phyloP scores from a whole-genome alignment of 306 rosid genomes.

The Astragalus glycyphyllos region DNA sequence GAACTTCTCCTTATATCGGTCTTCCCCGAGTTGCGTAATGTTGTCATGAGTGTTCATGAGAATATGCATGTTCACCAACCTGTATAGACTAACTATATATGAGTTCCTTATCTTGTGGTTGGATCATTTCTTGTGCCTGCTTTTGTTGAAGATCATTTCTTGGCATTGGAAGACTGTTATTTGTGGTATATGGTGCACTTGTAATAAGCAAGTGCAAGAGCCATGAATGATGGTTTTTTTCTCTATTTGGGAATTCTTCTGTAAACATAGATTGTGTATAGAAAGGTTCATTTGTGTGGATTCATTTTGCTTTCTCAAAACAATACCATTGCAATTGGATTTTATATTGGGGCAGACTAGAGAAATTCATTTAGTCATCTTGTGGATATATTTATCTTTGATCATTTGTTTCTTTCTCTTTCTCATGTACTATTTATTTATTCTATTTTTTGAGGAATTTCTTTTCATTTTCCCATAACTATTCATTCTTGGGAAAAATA shows the following conservation, averaged over 20 bases:
- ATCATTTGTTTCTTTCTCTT: too few relatives aligned
- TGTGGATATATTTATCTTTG: too few relatives aligned
- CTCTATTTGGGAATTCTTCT: slow-evolving; percentile 12
- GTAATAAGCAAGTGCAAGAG: slow-evolving; percentile 2
- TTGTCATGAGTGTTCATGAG: slow-evolving; percentile 71
- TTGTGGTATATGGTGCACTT: slow-evolving; percentile 13
- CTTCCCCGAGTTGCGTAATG: slow-evolving; percentile 85
- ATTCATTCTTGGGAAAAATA: too few relatives aligned
- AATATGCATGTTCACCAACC: slow-evolving; percentile 61
- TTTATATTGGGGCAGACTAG: slow-evolving; percentile 37
- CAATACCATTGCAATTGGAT: slow-evolving; percentile 17
- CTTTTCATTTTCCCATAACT: too few relatives aligned
- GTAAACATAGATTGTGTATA: slow-evolving; percentile 52
- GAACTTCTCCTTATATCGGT: slow-evolving; percentile 79
- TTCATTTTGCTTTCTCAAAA: slow-evolving; percentile 16
- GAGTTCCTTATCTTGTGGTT: slow-evolving; percentile 18
- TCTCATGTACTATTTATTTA: too few relatives aligned
- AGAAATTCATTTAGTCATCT: too few relatives aligned
- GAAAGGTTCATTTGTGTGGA: slow-evolving; percentile 37
- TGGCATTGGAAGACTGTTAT: slow-evolving; percentile 28
- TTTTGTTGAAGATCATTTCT: slow-evolving; percentile 38
- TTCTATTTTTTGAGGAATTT: too few relatives aligned
- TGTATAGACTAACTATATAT: slow-evolving; percentile 44
- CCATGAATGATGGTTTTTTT: slow-evolving; percentile 20
- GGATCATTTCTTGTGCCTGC: slow-evolving; percentile 42